These are phyloP conservation scores for Neopestalotiopsis rosae DNA, from an alignment of 2,329 filamentous ascomycete species.

Conservation along the genomic window DNA sequence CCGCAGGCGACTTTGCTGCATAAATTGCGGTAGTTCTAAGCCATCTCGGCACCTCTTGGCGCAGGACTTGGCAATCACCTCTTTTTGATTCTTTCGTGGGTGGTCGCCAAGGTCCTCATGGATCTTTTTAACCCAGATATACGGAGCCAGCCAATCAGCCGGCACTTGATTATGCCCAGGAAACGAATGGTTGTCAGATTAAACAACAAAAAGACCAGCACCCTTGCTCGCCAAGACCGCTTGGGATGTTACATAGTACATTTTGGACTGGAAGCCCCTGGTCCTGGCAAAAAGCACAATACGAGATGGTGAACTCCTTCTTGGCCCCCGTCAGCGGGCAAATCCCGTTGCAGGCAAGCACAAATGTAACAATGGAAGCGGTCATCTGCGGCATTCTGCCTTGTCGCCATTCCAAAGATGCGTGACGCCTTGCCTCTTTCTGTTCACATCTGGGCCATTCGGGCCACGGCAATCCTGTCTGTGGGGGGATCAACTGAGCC, in stretches of 20 bases:
- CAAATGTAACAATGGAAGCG: background rate
- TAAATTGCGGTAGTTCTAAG: constrained; percentile 5
- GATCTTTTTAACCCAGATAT: too few species aligned
- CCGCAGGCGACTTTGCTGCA: background rate
- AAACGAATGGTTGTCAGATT: background rate
- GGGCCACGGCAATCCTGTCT: background rate
- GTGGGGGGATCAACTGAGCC: background rate
- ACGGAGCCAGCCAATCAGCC: background rate
- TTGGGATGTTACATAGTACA: too few species aligned
- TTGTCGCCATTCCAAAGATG: background rate
- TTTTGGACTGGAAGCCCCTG: too few species aligned
- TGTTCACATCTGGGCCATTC: background rate
- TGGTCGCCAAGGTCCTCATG: too few species aligned
- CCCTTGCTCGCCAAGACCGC: background rate
- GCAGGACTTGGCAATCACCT: constrained; percentile 13
- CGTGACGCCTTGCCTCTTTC: background rate
- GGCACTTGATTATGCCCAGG: background rate
- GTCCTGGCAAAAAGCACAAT: background rate
- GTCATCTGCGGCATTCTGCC: background rate
- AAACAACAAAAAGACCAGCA: background rate
- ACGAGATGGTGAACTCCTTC: background rate
- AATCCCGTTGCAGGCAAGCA: background rate
- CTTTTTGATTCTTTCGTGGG: background rate
- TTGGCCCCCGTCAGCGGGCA: background rate
- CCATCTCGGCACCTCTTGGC: constrained; percentile 11